Conservation (phyloP, 305 asterid species). For the Fraxinus platypoda region DNA sequence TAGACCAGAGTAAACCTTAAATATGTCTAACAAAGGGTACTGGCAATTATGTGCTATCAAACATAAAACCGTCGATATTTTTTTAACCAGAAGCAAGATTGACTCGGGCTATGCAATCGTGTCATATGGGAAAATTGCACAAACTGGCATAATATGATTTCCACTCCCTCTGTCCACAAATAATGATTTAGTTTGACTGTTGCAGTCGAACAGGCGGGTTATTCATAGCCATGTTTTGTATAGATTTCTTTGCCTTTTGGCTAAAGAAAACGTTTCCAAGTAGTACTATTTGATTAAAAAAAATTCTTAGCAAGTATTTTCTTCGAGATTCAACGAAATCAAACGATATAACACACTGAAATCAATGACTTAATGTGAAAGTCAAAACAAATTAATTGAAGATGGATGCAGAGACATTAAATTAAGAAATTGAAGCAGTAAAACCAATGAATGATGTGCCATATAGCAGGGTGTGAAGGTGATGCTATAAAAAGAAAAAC, state of each 20-base stretch:
- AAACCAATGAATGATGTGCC: background rate
- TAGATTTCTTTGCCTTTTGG: background rate
- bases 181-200: background rate
- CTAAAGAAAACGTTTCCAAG: background rate
- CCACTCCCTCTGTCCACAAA: background rate
- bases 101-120: background rate
- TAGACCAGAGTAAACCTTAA: background rate
- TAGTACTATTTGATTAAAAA: background rate
- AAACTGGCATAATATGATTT: background rate
- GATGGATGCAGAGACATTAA: background rate
- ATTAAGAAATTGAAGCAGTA: background rate
- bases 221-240: background rate
- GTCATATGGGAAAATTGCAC: background rate
- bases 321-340: background rate
- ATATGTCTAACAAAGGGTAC: background rate
- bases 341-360: background rate
- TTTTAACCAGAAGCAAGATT: background rate
- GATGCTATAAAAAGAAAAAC: background rate
- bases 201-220: background rate
- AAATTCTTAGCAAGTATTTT: background rate
- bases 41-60: background rate
- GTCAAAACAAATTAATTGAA: background rate
- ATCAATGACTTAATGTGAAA: background rate
- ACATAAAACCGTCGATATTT: background rate
- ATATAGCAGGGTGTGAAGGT: background rate